Percentiles rank a stretch among this genome's conserved stretches.
These are phyloP conservation scores for Hylodesmum podocarpum DNA, from an alignment of 306 rosid genomes.

Conservation along the genomic window DNA sequence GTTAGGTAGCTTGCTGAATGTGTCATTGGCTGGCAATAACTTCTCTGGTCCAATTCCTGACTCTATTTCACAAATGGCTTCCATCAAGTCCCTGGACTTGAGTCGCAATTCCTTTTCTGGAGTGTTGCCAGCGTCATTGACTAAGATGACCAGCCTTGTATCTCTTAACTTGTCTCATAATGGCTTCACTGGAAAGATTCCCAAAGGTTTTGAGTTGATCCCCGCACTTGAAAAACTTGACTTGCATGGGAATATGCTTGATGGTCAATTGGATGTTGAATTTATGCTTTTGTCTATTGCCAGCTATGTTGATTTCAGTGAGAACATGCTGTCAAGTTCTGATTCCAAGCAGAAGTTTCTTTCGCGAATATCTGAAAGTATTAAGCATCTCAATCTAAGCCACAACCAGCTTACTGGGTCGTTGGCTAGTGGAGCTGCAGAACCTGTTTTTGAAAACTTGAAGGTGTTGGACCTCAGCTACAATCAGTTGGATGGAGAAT, in stretches of 20 bases:
- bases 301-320: conserved; percentile 82
- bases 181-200: conserved; percentile 66
- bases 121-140: conserved; percentile 57
- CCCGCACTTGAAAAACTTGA: conserved; percentile 74
- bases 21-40: conserved; percentile 83
- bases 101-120: conserved; percentile 79
- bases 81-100: conserved; percentile 82
- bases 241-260: conserved; percentile 82
- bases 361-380: conserved; percentile 63
- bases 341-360: conserved; percentile 62
- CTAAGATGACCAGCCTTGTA: conserved; percentile 54
- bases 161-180: conserved; percentile 75
- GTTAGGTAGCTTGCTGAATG: conserved; percentile 61
- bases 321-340: conserved; percentile 66
- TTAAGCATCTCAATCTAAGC: conserved; percentile 81
- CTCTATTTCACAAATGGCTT: conserved; percentile 59
- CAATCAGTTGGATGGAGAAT: conserved; percentile 85
- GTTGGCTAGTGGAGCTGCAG: conserved; percentile 66
- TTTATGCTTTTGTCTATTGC: conserved; percentile 61
- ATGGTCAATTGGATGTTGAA: conserved; percentile 59
- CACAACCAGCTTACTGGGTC: conserved; percentile 81
- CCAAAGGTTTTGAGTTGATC: conserved; percentile 72
- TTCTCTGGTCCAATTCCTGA: conserved; percentile 82
- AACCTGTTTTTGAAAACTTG: conserved; percentile 67
- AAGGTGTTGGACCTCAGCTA: conserved; percentile 91